Conservation (phyloP, 2,329 filamentous ascomycete species). For the Nemania sp. region DNA sequence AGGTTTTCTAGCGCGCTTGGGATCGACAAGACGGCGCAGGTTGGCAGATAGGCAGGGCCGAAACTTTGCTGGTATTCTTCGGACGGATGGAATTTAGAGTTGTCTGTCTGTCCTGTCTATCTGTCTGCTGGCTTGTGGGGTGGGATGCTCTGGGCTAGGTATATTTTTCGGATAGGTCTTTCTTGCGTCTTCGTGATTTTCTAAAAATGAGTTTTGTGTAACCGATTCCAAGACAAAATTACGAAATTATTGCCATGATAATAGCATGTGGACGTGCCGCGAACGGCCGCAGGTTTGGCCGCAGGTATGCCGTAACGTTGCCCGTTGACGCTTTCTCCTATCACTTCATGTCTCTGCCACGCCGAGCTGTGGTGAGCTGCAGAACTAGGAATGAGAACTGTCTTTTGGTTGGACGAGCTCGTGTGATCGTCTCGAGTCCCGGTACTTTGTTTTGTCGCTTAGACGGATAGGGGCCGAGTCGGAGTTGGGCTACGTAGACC, state of each 20-base stretch:
- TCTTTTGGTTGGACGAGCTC: background rate
- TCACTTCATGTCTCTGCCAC: background rate
- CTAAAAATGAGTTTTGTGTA: background rate
- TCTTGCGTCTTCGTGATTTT: constrained; percentile 1
- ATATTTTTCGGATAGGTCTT: background rate
- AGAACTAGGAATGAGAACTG: background rate
- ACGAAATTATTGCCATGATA: background rate
- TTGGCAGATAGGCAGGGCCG: background rate
- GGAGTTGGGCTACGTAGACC: background rate
- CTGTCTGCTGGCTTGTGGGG: background rate
- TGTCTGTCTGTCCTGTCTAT: background rate
- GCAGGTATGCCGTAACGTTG: too few species aligned
- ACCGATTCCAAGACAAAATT: background rate
- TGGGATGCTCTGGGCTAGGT: too few species aligned
- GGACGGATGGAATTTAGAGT: constrained; percentile 6
- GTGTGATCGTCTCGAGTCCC: background rate
- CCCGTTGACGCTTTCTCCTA: background rate
- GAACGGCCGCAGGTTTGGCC: background rate
- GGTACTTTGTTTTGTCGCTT: background rate
- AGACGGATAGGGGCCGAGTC: background rate
- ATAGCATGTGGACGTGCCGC: background rate
- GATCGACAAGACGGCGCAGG: background rate
- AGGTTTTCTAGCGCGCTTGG: background rate
- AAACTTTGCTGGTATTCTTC: background rate
- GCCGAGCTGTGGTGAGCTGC: background rate